Evolutionary conservation across 2,329 filamentous ascomycete genomes (phyloP), one percentile per base, ranked within the genome.

Genomic region (Xylariaceae sp.): DNA sequence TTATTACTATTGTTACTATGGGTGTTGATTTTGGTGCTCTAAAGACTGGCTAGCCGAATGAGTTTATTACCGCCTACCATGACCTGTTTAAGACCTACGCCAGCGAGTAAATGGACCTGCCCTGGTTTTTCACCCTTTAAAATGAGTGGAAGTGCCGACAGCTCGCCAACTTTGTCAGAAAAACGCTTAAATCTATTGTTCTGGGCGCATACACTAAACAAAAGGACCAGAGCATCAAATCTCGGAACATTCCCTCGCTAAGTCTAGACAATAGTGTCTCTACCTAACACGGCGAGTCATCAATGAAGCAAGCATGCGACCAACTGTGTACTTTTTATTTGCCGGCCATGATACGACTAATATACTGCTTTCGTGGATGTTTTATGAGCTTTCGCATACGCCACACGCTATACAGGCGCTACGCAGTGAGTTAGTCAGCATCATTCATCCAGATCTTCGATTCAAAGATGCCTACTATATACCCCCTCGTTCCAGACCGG

Each of bases 331-430:
- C 50, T n/a, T 58, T 52, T 33, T 60, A 4, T 56, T 58, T 15
- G 58, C 58, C 2, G 55, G 55, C 3, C 48, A 59, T 18, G 56
- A 57, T 21, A 57, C 44, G 3, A 58, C 53, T 4, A 59, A 49
- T 16, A 40, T 40, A n/a, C 18, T 52, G 8, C 35, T 58, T 6
- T 40, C 24, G 5, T 57, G 50, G 44, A 11, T 39, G 13, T 18
- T 57, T 23, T 57, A 57, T 40, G 54, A 57, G 29, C 24, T 54
- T 3, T 50, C 23, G n/a, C 54, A 45, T 10, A 54, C 50, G 20
- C 54, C 50, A 1, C 54, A 27, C 18, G 54, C 40, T 5, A 39
- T 45, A 5, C 15, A 37, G 13, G 21, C 45, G 2, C 10, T 48
- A 6, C 35, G 45, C 15, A 21, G 27, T 18, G 45, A 48, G 21